phyloP scores from a whole-genome alignment of 75 land plant genomes.

The Sequoia sempervirens region DNA sequence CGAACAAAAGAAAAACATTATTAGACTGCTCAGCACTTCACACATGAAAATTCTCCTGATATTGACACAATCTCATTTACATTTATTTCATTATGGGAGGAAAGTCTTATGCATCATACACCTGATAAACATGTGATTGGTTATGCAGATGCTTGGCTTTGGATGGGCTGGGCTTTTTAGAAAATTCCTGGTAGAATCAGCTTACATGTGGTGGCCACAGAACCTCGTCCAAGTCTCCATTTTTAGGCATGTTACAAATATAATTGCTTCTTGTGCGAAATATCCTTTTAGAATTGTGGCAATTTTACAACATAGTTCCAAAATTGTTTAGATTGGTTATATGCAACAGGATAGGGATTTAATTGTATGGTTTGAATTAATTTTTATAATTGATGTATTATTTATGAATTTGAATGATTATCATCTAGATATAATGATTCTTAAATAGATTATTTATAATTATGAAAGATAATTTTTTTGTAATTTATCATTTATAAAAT shows the following conservation, averaged over 20 bases:
- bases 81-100: neutral
- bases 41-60: too few species aligned
- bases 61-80: neutral
- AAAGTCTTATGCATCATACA: neutral
- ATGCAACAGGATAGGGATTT: too few species aligned
- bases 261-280: neutral
- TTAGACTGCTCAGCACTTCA: too few species aligned
- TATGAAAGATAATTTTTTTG: too few species aligned
- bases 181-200: constrained; percentile 57
- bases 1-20: too few species aligned
- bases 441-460: neutral
- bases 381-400: too few species aligned
- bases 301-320: neutral
- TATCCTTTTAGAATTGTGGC: neutral
- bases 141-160: constrained; percentile 61
- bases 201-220: constrained; percentile 86
- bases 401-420: too few species aligned
- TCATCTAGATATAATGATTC: neutral
- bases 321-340: neutral
- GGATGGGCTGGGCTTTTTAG: constrained; percentile 85
- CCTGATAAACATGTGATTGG: neutral
- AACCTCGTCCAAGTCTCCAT: constrained; percentile 70
- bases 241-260: constrained; percentile 41
- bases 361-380: too few species aligned
- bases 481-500: too few species aligned